These are phyloP conservation scores for Clitopilus hobsonii DNA, from an alignment of 768 basidiomycete genomes.

Conservation along the genomic window DNA sequence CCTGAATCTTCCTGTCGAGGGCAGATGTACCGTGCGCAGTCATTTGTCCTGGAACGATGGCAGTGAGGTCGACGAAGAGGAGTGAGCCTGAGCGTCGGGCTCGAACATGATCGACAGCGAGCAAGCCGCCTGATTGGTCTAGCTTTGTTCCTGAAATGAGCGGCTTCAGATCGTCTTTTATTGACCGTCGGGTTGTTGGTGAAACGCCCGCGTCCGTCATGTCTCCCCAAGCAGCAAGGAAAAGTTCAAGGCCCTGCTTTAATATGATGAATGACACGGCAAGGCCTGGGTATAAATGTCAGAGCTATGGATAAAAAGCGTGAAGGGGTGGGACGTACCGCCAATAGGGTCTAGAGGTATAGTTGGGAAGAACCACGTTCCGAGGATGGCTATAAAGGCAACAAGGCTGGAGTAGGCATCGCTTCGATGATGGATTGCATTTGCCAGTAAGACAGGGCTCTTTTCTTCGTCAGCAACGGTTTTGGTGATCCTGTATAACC, in stretches of 20 bases:
- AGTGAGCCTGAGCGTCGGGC: constrained; percentile 77
- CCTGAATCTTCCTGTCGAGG: constrained; percentile 60
- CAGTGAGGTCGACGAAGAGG: constrained; percentile 79
- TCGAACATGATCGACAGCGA: constrained; percentile 51
- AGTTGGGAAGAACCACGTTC: constrained; percentile 81
- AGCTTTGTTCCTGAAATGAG: constrained; percentile 32
- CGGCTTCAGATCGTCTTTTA: constrained; percentile 55
- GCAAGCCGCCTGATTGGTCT: constrained; percentile 24
- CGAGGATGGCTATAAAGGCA: constrained; percentile 88
- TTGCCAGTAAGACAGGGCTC: constrained; percentile 90
- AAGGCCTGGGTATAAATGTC: constrained; percentile 50
- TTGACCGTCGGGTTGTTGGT: constrained; percentile 39
- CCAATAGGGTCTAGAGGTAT: constrained; percentile 92
- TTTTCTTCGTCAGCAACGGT: constrained; percentile 88
- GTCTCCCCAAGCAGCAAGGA: constrained; percentile 71
- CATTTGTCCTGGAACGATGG: constrained; percentile 56
- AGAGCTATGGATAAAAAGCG: constrained; percentile 1
- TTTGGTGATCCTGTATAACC: constrained; percentile 86
- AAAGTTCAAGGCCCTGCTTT: constrained; percentile 65
- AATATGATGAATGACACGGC: constrained; percentile 89
- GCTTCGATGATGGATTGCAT: constrained; percentile 95
- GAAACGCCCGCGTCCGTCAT: constrained; percentile 83
- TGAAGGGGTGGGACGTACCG: constrained; percentile 35
- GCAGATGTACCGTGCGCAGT: constrained; percentile 53
- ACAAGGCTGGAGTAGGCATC: constrained; percentile 93